Conservation (phyloP, 163 green algal species). For the Volvox carteri region DNA sequence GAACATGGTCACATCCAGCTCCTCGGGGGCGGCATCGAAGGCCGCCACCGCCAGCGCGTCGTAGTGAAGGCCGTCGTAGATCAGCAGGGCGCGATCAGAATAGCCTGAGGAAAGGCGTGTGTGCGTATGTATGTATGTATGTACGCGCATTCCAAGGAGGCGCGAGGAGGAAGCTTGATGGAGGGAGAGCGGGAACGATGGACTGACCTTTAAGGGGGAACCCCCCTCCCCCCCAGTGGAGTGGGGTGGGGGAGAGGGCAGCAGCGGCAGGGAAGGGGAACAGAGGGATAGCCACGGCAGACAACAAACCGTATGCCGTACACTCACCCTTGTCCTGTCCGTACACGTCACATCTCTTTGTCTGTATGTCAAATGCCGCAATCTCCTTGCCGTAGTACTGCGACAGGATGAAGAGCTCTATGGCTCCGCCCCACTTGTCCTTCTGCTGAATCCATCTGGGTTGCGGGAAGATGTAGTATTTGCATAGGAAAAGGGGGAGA, state of each 20-base stretch:
- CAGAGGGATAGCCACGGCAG: neutral
- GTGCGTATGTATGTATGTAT: neutral
- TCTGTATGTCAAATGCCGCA: slow-evolving; percentile 95
- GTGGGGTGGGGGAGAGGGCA: neutral
- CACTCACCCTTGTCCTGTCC: slow-evolving; percentile 74
- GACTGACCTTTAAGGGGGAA: no score
- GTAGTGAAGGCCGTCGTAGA: slow-evolving; percentile 96
- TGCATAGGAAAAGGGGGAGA: neutral
- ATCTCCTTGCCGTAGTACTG: slow-evolving; percentile 88
- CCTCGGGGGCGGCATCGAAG: slow-evolving; percentile 84
- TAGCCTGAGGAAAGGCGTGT: slow-evolving; percentile 62
- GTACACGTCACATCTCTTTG: slow-evolving; percentile 87
- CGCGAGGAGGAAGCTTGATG: neutral
- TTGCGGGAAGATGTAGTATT: neutral
- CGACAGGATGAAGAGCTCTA: slow-evolving; percentile 96
- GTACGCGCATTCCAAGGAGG: neutral
- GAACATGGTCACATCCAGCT: slow-evolving; percentile 87
- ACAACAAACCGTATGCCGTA: neutral
- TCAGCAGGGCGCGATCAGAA: slow-evolving; percentile 73
- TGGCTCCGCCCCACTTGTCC: slow-evolving; percentile 92
- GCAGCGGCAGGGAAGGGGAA: neutral
- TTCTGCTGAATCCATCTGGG: slow-evolving; percentile 78
- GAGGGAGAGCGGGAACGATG: neutral
- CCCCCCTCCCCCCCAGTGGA: no score
- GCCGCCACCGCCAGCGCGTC: slow-evolving; percentile 90